phyloP scores from a whole-genome alignment of 805 yeast species.

The Yarrowia porcina region DNA sequence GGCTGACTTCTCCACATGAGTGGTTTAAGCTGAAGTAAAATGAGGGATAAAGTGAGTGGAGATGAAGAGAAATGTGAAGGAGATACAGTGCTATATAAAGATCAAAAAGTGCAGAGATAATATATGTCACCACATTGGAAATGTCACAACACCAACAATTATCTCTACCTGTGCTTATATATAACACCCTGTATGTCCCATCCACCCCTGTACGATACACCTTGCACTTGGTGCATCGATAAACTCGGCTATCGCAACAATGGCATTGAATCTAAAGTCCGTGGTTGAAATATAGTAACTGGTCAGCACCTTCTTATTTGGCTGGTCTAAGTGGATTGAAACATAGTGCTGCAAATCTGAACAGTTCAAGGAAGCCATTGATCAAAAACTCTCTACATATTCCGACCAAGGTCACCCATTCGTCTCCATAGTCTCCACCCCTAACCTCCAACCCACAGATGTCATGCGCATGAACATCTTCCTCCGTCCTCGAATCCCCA shows the following conservation, averaged over 20 bases:
- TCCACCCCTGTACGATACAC: neutral
- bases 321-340: neutral
- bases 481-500: neutral
- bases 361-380: too few relatives aligned
- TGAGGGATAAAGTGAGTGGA: neutral
- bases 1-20: neutral
- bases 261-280: neutral
- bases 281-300: neutral
- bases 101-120: too few relatives aligned
- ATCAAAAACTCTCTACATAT: too few relatives aligned
- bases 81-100: too few relatives aligned
- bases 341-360: too few relatives aligned
- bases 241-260: slow-evolving; percentile 4
- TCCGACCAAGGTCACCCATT: too few relatives aligned
- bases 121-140: too few relatives aligned
- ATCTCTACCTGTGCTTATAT: too few relatives aligned
- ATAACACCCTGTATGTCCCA: too few relatives aligned
- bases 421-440: too few relatives aligned
- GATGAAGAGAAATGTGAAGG: neutral
- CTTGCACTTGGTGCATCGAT: neutral
- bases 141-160: too few relatives aligned
- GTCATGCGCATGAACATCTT: slow-evolving; percentile 12
- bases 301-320: neutral
- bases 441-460: neutral
- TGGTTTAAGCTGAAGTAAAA: neutral